These are phyloP conservation scores for Blastobotrys raffinosifermentans DNA, from an alignment of 1,139 yeast species.

Conservation along the genomic window DNA sequence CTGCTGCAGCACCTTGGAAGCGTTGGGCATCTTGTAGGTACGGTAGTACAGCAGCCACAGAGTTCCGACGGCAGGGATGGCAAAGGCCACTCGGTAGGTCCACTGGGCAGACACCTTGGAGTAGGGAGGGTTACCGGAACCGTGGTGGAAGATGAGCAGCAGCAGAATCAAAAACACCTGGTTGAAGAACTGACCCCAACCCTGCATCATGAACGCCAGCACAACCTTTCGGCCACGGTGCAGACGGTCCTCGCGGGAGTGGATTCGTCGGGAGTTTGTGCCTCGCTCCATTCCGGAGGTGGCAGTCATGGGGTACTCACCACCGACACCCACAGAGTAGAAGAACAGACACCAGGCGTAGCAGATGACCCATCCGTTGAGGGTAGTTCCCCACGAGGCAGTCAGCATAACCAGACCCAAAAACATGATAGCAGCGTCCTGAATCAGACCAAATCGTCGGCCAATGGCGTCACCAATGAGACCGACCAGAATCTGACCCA, in stretches of 20 bases:
- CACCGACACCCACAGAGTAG: slow-evolving; percentile 90
- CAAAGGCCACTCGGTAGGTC: slow-evolving; percentile 36
- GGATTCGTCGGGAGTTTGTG: slow-evolving; percentile 21
- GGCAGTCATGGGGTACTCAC: slow-evolving; percentile 97
- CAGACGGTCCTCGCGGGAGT: slow-evolving; percentile 32
- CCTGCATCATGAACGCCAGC: slow-evolving; percentile 39
- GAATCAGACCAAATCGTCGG: slow-evolving; percentile 66
- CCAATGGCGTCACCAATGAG: slow-evolving; percentile 78
- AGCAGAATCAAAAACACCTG: slow-evolving; percentile 34
- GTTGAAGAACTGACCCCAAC: slow-evolving; percentile 41
- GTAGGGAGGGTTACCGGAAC: slow-evolving; percentile 45
- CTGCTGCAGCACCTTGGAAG: slow-evolving; percentile 29
- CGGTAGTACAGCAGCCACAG: slow-evolving; percentile 37
- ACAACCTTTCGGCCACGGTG: slow-evolving; percentile 40
- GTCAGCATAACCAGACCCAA: slow-evolving; percentile 77
- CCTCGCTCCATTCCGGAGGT: slow-evolving; percentile 38
- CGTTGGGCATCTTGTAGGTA: slow-evolving; percentile 33
- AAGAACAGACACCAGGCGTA: slow-evolving; percentile 56
- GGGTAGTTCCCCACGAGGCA: slow-evolving; percentile 37
- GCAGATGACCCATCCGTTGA: slow-evolving; percentile 46
- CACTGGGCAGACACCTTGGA: slow-evolving; percentile 32
- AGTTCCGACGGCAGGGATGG: slow-evolving; percentile 37
- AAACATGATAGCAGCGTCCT: slow-evolving; percentile 36
- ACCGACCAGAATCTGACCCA: slow-evolving; percentile 89
- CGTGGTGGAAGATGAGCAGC: slow-evolving; percentile 36